A percentile compares a stretch with the other conserved stretches of the same genome.
phyloP scores from a whole-genome alignment of 345 rosid species.

The Brassica rapa region DNA sequence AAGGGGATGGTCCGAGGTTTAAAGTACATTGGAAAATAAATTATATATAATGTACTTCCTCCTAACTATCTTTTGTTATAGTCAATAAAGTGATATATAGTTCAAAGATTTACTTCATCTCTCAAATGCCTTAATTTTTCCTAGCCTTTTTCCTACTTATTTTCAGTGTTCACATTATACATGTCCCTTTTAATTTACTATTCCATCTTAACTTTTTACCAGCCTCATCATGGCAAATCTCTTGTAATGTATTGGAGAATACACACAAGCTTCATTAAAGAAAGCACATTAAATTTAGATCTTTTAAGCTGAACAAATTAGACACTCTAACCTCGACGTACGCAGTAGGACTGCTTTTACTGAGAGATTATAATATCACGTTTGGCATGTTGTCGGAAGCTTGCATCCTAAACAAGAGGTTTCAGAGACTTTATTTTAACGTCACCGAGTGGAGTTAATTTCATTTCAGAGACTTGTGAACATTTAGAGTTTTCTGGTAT shows the following conservation, averaged over 20 bases:
- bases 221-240: background rate
- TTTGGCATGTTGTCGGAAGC: background rate
- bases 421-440: background rate
- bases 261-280: background rate
- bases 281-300: background rate
- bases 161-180: constrained; percentile 24
- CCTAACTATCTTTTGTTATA: constrained; percentile 30
- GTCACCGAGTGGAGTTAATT: background rate
- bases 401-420: background rate
- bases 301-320: background rate
- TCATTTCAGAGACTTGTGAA: background rate
- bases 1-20: constrained; percentile 30
- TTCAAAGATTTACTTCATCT: constrained; percentile 28
- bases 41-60: constrained; percentile 9
- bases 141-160: background rate
- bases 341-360: background rate
- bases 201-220: background rate
- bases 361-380: background rate
- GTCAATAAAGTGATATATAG: constrained; percentile 32
- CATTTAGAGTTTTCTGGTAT: background rate
- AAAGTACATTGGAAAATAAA: background rate
- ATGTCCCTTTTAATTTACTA: background rate
- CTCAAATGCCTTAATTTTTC: constrained; percentile 24
- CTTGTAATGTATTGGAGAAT: background rate
- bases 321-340: background rate